Conservation (phyloP, 2,329 filamentous ascomycete species). For the Aspergillus aculeatus region DNA sequence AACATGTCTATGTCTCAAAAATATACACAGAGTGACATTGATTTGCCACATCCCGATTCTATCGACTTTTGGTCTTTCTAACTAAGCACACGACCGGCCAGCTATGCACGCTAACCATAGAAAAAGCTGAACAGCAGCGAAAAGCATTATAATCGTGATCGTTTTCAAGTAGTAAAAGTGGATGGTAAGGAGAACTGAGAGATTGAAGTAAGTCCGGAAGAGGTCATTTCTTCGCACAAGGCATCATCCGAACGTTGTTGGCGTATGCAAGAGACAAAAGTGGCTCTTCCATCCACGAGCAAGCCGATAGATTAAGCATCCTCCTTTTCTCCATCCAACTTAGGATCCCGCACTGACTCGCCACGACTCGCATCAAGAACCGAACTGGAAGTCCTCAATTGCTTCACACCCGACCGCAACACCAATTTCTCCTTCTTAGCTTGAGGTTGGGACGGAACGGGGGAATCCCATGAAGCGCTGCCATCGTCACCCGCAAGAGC, state of each 20-base stretch:
- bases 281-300: neutral
- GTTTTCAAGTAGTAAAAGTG: too few species aligned
- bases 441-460: slow-evolving; percentile 1
- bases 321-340: neutral
- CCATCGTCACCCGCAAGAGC: slow-evolving; percentile 28
- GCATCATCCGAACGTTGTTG: too few species aligned
- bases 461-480: neutral
- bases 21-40: neutral
- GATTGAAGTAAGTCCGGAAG: too few species aligned
- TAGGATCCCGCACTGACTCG: neutral
- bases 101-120: neutral
- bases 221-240: too few species aligned
- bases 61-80: neutral
- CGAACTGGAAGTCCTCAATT: slow-evolving; percentile 22
- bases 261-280: neutral
- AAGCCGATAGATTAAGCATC: neutral
- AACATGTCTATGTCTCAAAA: neutral
- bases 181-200: too few species aligned
- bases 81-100: neutral
- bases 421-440: slow-evolving; percentile 36
- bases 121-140: neutral
- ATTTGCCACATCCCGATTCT: neutral
- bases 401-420: slow-evolving; percentile 36
- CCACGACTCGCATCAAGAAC: slow-evolving; percentile 8
- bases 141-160: neutral